phyloP scores from a whole-genome alignment of 129 eudicot species.

The Arctium lappa region DNA sequence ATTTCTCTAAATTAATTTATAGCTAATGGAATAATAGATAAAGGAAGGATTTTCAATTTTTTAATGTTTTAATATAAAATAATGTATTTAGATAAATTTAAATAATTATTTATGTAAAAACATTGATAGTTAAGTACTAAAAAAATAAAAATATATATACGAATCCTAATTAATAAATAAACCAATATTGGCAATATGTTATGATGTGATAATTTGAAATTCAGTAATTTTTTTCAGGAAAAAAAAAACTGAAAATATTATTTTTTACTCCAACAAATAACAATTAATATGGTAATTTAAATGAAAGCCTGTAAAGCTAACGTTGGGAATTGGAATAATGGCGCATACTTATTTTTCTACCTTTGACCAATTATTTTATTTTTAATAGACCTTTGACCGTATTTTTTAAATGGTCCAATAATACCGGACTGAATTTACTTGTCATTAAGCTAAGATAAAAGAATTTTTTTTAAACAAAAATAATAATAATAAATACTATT shows the following conservation, averaged over 20 bases:
- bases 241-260: neutral
- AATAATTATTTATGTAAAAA: too few species aligned
- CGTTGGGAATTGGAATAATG: conserved; percentile 23
- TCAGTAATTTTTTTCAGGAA: too few species aligned
- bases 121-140: too few species aligned
- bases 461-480: neutral
- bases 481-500: neutral
- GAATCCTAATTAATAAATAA: too few species aligned
- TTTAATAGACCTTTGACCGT: conserved; percentile 2
- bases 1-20: neutral
- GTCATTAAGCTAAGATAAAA: too few species aligned
- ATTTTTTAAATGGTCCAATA: neutral
- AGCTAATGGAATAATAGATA: neutral
- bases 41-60: neutral
- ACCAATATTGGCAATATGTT: neutral
- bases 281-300: neutral
- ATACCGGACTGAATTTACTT: neutral
- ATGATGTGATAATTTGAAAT: neutral
- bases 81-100: too few species aligned
- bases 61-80: too few species aligned
- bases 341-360: conserved; percentile 42
- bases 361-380: conserved; percentile 51
- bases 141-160: too few species aligned
- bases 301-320: conserved; percentile 51
- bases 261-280: neutral